Conservation (phyloP, 1,139 yeast genomes). For the Magnusiomyces magnusii region DNA sequence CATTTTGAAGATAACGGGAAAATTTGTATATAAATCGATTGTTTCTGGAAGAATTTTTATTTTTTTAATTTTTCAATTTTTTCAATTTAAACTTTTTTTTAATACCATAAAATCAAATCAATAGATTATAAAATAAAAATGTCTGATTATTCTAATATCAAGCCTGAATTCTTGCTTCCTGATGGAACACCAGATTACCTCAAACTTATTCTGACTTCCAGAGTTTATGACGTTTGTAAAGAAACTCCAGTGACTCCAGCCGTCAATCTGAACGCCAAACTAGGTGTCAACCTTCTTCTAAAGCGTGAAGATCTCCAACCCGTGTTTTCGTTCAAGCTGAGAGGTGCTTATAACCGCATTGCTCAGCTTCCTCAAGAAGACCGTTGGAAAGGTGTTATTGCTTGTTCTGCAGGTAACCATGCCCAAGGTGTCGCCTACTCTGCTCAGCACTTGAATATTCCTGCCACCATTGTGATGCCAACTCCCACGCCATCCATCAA, state of each 20-base stretch:
- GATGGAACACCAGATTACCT: conserved; percentile 74
- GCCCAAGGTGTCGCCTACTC: conserved; percentile 98
- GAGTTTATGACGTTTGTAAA: conserved; percentile 89
- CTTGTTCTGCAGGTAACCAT: conserved; percentile 98
- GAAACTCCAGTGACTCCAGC: conserved; percentile 85
- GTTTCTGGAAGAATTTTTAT: no score
- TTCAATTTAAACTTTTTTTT: background rate
- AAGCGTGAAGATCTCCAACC: conserved; percentile 93
- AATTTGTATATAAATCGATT: no score
- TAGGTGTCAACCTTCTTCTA: conserved; percentile 63
- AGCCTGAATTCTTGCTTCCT: conserved; percentile 21
- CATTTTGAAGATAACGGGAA: no score
- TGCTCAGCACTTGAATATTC: conserved; percentile 73
- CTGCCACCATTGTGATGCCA: conserved; percentile 98
- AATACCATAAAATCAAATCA: background rate
- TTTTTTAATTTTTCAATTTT: no score
- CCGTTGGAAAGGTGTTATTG: conserved; percentile 83
- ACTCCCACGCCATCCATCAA: conserved; percentile 94
- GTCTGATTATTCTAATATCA: background rate
- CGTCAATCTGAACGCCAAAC: conserved; percentile 60
- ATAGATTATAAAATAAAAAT: background rate
- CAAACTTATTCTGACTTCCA: conserved; percentile 77
- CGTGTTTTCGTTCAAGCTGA: conserved; percentile 87
- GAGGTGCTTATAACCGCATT: conserved; percentile 98
- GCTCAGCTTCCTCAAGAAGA: conserved; percentile 68